These are phyloP conservation scores for Fusarium sp. DNA, from an alignment of 2,329 filamentous ascomycete species.

Conservation along the genomic window DNA sequence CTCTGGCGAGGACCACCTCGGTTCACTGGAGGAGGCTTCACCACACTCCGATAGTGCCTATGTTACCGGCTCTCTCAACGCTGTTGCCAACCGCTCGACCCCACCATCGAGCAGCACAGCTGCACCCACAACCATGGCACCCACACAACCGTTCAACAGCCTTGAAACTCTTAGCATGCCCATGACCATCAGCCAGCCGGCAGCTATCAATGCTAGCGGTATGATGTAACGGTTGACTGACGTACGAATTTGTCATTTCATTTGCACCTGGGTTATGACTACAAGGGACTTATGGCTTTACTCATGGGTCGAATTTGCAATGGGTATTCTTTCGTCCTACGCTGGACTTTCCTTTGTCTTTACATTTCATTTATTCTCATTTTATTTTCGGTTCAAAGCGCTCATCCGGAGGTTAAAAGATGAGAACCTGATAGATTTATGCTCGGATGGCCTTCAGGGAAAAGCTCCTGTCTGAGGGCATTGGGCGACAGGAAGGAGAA, in stretches of 20 bases:
- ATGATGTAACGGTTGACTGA: constrained; percentile 54
- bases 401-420: constrained; percentile 44
- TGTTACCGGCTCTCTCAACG: constrained; percentile 63
- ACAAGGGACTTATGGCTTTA: constrained; percentile 44
- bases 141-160: constrained; percentile 63
- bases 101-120: constrained; percentile 34
- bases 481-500: constrained; percentile 30
- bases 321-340: constrained; percentile 33
- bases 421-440: constrained; percentile 42
- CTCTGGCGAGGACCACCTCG: constrained; percentile 85
- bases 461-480: constrained; percentile 9
- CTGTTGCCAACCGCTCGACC: constrained; percentile 51
- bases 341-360: constrained; percentile 41
- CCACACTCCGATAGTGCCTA: constrained; percentile 78
- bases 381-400: constrained; percentile 41
- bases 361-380: constrained; percentile 39
- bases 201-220: constrained; percentile 58
- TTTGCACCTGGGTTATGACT: constrained; percentile 46
- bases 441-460: constrained; percentile 28
- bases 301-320: constrained; percentile 38
- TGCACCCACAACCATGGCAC: constrained; percentile 32
- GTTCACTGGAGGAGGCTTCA: constrained; percentile 82
- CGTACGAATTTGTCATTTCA: constrained; percentile 41
- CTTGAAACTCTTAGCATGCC: constrained; percentile 73
- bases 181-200: constrained; percentile 71